Percentiles rank a stretch among this genome's conserved stretches.
Conservation (phyloP, 140 eudicot species). For the Flaveria floridana region DNA sequence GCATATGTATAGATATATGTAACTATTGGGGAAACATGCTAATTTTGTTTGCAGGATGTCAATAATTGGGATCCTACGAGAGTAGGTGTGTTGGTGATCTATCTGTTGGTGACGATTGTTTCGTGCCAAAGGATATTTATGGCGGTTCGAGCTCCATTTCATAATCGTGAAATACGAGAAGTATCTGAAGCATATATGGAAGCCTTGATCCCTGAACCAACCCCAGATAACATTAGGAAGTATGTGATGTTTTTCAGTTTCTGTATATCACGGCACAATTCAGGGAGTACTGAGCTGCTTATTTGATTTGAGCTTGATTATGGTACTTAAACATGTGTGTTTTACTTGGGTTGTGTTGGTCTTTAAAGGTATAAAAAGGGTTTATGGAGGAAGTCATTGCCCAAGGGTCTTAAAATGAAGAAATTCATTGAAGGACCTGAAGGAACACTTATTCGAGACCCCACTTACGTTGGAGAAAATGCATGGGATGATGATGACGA, state of each 20-base stretch:
- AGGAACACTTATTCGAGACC: slow-evolving; percentile 71
- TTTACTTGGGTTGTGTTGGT: slow-evolving; percentile 9
- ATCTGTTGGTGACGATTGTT: slow-evolving; percentile 43
- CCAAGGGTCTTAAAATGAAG: slow-evolving; percentile 87
- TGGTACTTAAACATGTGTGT: background rate
- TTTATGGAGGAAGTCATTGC: slow-evolving; percentile 84
- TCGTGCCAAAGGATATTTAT: slow-evolving; percentile 52
- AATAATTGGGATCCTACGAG: slow-evolving; percentile 76
- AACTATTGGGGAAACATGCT: background rate
- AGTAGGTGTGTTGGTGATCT: slow-evolving; percentile 59
- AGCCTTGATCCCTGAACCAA: slow-evolving; percentile 87
- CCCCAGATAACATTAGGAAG: slow-evolving; percentile 68
- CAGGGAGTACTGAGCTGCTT: background rate
- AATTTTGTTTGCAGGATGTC: slow-evolving; percentile 50
- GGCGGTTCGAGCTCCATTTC: slow-evolving; percentile 67
- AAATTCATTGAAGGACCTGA: slow-evolving; percentile 74
- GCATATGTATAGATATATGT: too few species aligned
- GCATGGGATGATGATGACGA: slow-evolving; percentile 85
- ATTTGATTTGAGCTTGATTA: slow-evolving; percentile 8
- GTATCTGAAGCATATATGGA: slow-evolving; percentile 85
- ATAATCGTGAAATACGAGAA: slow-evolving; percentile 49
- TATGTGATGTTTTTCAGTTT: slow-evolving; percentile 28
- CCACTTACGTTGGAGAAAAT: slow-evolving; percentile 74
- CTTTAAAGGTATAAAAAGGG: slow-evolving; percentile 70
- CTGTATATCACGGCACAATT: background rate